Evolutionary conservation across 177 flowering plant species (phyloP).

Genomic region (Telopea speciosissima): DNA sequence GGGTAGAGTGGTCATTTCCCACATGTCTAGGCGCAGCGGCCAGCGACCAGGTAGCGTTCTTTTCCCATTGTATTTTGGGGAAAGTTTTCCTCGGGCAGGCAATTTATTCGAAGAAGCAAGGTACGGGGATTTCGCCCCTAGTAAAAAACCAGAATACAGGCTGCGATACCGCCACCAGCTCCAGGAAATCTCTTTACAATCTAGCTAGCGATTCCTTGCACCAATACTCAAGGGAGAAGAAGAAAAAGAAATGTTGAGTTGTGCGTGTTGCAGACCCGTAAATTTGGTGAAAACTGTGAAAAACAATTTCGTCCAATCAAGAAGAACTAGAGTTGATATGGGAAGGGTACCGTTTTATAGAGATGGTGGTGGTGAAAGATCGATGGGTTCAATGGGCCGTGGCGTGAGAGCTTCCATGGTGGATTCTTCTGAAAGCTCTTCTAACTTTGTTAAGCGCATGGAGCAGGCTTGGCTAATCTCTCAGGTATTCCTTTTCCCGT

Average conservation of each 20-base stretch:
- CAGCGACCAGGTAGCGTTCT: no score
- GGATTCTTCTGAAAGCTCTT: slow-evolving; percentile 62
- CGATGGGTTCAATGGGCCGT: slow-evolving; percentile 23
- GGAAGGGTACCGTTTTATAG: background rate
- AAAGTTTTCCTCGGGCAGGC: no score
- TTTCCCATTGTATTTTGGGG: no score
- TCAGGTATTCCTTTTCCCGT: slow-evolving; percentile 38
- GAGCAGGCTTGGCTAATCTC: slow-evolving; percentile 83
- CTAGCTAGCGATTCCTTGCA: no score
- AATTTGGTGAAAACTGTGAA: slow-evolving; percentile 6
- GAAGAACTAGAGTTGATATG: slow-evolving; percentile 1
- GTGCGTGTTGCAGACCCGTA: slow-evolving; percentile 10
- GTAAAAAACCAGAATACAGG: no score
- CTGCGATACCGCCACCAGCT: no score
- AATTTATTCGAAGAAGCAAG: no score
- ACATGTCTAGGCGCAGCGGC: no score
- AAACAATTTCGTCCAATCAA: background rate
- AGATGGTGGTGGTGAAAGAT: slow-evolving; percentile 1
- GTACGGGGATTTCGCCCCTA: no score
- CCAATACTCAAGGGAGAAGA: no score
- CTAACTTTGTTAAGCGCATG: slow-evolving; percentile 63
- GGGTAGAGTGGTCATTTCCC: no score
- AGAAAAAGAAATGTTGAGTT: slow-evolving; percentile 12
- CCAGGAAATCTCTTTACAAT: no score
- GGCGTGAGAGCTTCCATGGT: slow-evolving; percentile 56